Base-by-base conservation (phyloP, 768 basidiomycete species). In the Chalciporus sphaerocephalus region DNA sequence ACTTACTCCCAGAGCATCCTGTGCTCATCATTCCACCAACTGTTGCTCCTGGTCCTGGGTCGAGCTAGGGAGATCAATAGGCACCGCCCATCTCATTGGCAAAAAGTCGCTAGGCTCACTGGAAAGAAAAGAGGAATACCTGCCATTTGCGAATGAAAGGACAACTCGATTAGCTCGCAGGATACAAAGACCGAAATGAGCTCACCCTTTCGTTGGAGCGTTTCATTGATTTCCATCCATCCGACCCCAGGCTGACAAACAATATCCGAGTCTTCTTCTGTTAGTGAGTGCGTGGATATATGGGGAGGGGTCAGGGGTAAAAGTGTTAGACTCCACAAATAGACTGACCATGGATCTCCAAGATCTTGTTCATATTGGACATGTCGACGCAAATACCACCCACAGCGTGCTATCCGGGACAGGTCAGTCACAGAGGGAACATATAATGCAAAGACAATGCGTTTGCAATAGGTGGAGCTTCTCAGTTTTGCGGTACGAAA, bases 11-110 rank as follows among this genome's bases (percentile, higher is more conserved):
- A 5, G 84, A 87, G 55, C 90, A 92, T 0, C 91, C 88, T 0
- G 89, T 93, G 44, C 85, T 85, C 22, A 87, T 70, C 86, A 92
- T 92, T 0, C 89, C 89, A 8, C 90, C 89, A 27, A 92, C 80
- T 0, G 87, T 92, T 1, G 90, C 90, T 20, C 81, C 78, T 0
- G 86, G 88, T 9, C 74, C 87, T 1, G 86, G 86, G 51, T 88
- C 86, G 27, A 88, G 74, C 86, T 88, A 50, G 17, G 16, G 9
- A 50, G 9, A 16, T 38, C 3, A 28, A 49, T 17, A 9, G 37
- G 9, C 22, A 11, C 42, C 28, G 8, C n/a, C 15, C 0, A 20
- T 28, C n/a, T 33, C 24, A 15, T 13, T n/a, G 4, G 30, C 5
- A 9, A 8, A 17, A 45, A 8, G 20, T 15, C 2, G 5, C 27